Evolutionary conservation across 2,329 filamentous ascomycete genomes (phyloP).

Genomic region (Esteya vermicola): DNA sequence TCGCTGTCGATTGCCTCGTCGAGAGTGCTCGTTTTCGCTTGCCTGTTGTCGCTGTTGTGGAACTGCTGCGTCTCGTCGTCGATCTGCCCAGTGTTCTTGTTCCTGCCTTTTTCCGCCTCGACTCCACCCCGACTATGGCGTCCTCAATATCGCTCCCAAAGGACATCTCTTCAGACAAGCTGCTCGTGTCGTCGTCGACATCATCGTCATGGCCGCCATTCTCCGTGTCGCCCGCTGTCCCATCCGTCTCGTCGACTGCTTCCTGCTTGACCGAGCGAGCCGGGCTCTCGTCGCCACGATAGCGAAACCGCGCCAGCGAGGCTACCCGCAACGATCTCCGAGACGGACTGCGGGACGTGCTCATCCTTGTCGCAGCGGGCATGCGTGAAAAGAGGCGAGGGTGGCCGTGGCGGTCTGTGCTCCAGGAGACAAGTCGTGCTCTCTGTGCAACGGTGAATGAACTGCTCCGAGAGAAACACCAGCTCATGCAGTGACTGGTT

Average conservation of each 20-base stretch:
- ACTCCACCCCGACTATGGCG: slow-evolving; percentile 11
- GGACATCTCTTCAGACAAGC: slow-evolving; percentile 9
- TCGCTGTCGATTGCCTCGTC: slow-evolving; percentile 10
- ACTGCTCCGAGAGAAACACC: too few relatives aligned
- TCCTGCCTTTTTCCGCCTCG: background rate
- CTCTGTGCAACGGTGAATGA: too few relatives aligned
- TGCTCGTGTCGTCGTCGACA: slow-evolving; percentile 3
- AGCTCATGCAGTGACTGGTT: too few relatives aligned
- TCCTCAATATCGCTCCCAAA: slow-evolving; percentile 20
- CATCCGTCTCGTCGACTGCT: background rate
- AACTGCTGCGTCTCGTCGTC: background rate
- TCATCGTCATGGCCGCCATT: too few relatives aligned
- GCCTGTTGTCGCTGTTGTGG: slow-evolving; percentile 8
- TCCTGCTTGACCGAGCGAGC: background rate
- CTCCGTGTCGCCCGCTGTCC: too few relatives aligned
- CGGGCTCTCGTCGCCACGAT: slow-evolving; percentile 7
- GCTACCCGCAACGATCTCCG: slow-evolving; percentile 8
- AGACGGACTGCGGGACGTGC: background rate
- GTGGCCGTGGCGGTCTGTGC: background rate
- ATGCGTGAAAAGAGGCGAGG: background rate
- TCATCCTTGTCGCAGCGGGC: background rate
- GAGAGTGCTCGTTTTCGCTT: slow-evolving; percentile 17
- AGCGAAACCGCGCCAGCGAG: slow-evolving; percentile 10
- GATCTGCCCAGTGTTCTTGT: slow-evolving; percentile 1
- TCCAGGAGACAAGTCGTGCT: background rate